Conservation (phyloP, 306 rosid species). For the peach (Prunus persica) region Prunus_persica_NCBIv2 NC_034013.1:11961501-11962000, state of each 20-base stretch:
- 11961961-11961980: constrained; percentile 47
- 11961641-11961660: background rate
- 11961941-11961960: constrained; percentile 46
- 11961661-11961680: background rate
- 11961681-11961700: background rate
- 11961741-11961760: background rate
- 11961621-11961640: background rate
- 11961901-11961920: background rate
- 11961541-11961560: constrained; percentile 39
- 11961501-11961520: background rate
- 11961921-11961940: constrained; percentile 1
- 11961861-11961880: background rate
- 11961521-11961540: background rate
- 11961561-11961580: constrained; percentile 30
- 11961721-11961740: background rate
- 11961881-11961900: background rate
- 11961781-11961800: background rate
- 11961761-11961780: background rate
- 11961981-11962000: constrained; percentile 71
- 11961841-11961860: background rate
- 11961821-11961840: background rate
- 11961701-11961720: background rate
- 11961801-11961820: background rate
- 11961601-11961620: constrained; percentile 41
- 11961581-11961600: constrained; percentile 44